Evolutionary conservation across 2,329 filamentous ascomycete species (phyloP).

Genomic region (Pseudophaeomoniella oleicola): DNA sequence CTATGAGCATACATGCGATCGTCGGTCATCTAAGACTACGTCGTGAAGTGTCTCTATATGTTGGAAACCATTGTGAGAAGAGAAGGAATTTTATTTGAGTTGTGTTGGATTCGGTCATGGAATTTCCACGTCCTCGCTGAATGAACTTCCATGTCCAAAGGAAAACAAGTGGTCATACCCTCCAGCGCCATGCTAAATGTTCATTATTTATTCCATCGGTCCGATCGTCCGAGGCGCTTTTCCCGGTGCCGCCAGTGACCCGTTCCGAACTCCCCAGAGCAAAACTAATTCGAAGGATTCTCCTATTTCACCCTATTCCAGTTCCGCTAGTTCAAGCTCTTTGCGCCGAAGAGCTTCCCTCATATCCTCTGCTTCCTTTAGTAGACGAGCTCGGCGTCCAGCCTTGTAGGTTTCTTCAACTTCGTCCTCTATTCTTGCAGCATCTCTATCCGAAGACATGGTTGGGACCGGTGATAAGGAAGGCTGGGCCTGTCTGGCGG

Average conservation of each 20-base stretch:
- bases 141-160: too few relatives aligned
- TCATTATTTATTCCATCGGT: neutral
- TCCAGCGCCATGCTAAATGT: constrained; percentile 6
- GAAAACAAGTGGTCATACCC: too few relatives aligned
- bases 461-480: constrained; percentile 9
- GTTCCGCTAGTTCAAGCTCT: constrained; percentile 53
- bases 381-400: constrained; percentile 50
- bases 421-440: too few relatives aligned
- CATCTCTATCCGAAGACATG: constrained; percentile 24
- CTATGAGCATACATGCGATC: too few relatives aligned
- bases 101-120: too few relatives aligned
- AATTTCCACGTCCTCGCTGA: too few relatives aligned
- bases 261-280: neutral
- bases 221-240: neutral
- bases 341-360: constrained; percentile 57
- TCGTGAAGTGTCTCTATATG: too few relatives aligned
- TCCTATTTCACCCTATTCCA: constrained; percentile 17
- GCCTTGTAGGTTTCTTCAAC: constrained; percentile 41
- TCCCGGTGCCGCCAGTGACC: too few relatives aligned
- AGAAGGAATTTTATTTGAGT: too few relatives aligned
- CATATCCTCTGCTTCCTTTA: constrained; percentile 64
- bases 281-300: neutral
- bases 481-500: constrained; percentile 14
- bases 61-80: too few relatives aligned
- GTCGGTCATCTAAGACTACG: too few relatives aligned